These are phyloP conservation scores for Colletotrichum incanum DNA, from an alignment of 2,329 filamentous ascomycete species.

Conservation along the genomic window DNA sequence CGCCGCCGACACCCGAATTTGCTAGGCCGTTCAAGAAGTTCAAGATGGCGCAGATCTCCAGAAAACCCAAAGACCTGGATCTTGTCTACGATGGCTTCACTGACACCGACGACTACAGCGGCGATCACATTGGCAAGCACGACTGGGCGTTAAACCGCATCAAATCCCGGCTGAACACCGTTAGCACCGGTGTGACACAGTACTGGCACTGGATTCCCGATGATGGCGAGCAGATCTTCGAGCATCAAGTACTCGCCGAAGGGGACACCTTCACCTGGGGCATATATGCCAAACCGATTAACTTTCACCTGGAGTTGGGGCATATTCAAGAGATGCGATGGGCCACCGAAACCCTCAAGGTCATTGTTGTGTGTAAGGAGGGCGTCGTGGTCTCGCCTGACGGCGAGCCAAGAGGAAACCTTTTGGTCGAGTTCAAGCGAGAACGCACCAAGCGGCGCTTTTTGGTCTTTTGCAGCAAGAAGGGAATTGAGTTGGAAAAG, in stretches of 20 bases:
- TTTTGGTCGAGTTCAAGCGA: constrained; percentile 68
- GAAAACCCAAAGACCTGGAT: constrained; percentile 51
- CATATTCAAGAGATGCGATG: constrained; percentile 65
- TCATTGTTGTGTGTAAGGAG: constrained; percentile 57
- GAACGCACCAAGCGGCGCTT: constrained; percentile 69
- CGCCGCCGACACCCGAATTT: constrained; percentile 27
- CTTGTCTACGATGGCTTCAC: constrained; percentile 65
- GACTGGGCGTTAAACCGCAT: constrained; percentile 70
- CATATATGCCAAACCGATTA: constrained; percentile 64
- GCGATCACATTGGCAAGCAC: constrained; percentile 59
- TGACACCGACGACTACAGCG: constrained; percentile 66
- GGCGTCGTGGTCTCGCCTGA: constrained; percentile 50
- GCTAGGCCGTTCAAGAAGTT: constrained; percentile 31
- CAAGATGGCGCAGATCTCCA: constrained; percentile 2
- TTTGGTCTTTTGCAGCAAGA: constrained; percentile 62
- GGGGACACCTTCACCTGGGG: constrained; percentile 63
- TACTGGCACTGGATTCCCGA: constrained; percentile 69
- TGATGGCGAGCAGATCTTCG: constrained; percentile 57
- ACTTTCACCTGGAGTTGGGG: constrained; percentile 64
- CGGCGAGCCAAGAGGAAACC: constrained; percentile 58
- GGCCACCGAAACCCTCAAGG: constrained; percentile 58
- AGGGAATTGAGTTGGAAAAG: constrained; percentile 59
- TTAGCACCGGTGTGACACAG: constrained; percentile 65
- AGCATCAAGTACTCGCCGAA: constrained; percentile 69
- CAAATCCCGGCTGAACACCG: constrained; percentile 64